Percentiles rank a stretch among this genome's conserved stretches.
Evolutionary conservation across 345 rosid genomes (phyloP).

Genomic region (Eucalyptus erythrocorys): DNA sequence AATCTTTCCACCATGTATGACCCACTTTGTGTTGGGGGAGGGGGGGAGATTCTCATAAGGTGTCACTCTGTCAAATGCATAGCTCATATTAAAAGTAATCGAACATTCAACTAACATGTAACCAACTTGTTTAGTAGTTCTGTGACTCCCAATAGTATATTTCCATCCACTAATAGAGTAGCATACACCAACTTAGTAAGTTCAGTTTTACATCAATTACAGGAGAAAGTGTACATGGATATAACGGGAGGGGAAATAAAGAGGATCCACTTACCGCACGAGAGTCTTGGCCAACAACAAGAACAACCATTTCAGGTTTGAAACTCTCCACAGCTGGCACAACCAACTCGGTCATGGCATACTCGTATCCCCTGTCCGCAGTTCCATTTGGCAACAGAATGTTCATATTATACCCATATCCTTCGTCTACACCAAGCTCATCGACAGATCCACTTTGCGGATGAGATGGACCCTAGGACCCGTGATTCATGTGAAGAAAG

Average conservation of each 20-base stretch:
- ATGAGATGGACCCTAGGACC: slow-evolving; percentile 96
- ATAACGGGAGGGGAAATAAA: background rate
- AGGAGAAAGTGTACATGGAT: background rate
- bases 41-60: background rate
- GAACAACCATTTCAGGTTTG: slow-evolving; percentile 58
- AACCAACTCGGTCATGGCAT: slow-evolving; percentile 57
- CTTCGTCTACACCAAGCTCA: slow-evolving; percentile 74
- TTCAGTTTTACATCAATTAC: background rate
- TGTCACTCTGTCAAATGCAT: background rate
- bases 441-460: slow-evolving; percentile 62
- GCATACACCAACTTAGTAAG: background rate
- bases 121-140: background rate
- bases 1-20: too few relatives aligned
- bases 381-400: slow-evolving; percentile 91
- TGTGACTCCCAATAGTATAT: background rate
- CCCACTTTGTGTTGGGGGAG: too few relatives aligned
- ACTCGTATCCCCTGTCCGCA: slow-evolving; percentile 57
- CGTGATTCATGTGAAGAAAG: slow-evolving; percentile 93
- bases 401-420: slow-evolving; percentile 75
- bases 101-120: background rate
- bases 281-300: slow-evolving; percentile 84
- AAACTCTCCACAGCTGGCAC: slow-evolving; percentile 49
- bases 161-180: background rate
- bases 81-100: background rate
- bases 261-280: slow-evolving; percentile 64